These are phyloP conservation scores for Raffaelea albimanens DNA, from an alignment of 2,329 filamentous ascomycete species.

Conservation along the genomic window DNA sequence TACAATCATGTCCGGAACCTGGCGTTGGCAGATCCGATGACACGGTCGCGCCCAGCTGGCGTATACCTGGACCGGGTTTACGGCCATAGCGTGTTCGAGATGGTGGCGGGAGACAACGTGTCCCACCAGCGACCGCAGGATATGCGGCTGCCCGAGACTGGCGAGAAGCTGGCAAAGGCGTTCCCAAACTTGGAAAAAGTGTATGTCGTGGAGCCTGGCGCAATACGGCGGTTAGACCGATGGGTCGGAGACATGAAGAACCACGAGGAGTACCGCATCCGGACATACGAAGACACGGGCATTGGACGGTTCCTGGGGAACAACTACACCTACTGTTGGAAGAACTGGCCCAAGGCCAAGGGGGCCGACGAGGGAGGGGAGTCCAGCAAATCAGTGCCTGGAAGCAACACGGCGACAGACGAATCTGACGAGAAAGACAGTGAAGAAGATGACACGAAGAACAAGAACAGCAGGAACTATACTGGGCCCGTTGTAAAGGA, in stretches of 20 bases:
- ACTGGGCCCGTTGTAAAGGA: conserved; percentile 13
- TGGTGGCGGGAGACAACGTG: not conserved
- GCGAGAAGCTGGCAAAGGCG: not conserved
- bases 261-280: conserved; percentile 2
- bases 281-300: not conserved
- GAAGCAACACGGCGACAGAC: not conserved
- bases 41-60: conserved; percentile 4
- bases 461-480: not conserved
- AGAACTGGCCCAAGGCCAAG: conserved; percentile 1
- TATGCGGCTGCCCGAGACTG: conserved; percentile 1
- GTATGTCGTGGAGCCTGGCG: conserved; percentile 9
- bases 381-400: not conserved
- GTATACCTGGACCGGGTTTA: not conserved
- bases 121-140: conserved; percentile 6
- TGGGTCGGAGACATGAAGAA: conserved; percentile 5
- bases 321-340: conserved; percentile 10
- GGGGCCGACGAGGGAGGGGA: not conserved
- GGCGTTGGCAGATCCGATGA: conserved; percentile 2
- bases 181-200: conserved; percentile 9
- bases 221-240: conserved; percentile 1
- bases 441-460: not conserved
- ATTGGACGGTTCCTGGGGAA: not conserved
- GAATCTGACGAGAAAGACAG: not conserved
- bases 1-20: conserved; percentile 6
- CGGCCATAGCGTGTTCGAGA: not conserved